Evolutionary conservation across 139 green algal species (phyloP).

Genomic region (Nannochloris sp.): DNA sequence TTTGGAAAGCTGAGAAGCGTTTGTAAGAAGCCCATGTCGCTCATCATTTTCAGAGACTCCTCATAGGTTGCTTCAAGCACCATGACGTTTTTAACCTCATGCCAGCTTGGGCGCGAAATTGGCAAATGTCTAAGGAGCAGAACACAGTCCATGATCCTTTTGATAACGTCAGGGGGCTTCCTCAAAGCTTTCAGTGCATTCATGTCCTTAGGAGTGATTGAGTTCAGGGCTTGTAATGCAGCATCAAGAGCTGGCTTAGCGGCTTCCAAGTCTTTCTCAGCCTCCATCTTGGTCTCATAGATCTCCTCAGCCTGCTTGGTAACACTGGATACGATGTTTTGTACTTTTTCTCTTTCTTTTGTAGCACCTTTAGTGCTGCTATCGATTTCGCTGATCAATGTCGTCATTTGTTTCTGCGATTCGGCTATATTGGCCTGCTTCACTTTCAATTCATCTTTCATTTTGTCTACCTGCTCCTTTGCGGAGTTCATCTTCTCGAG

Average conservation of each 20-base stretch:
- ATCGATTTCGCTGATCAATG: slow-evolving; percentile 81
- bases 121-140: slow-evolving; percentile 59
- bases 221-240: slow-evolving; percentile 78
- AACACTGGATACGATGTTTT: slow-evolving; percentile 74
- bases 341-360: slow-evolving; percentile 71
- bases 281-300: slow-evolving; percentile 65
- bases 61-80: slow-evolving; percentile 76
- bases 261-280: slow-evolving; percentile 75
- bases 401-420: slow-evolving; percentile 69
- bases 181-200: slow-evolving; percentile 81
- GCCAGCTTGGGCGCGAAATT: slow-evolving; percentile 14
- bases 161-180: slow-evolving; percentile 90
- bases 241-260: slow-evolving; percentile 88
- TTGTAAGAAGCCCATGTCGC: slow-evolving; percentile 78
- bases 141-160: slow-evolving; percentile 93
- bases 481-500: slow-evolving; percentile 89
- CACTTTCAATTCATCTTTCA: slow-evolving; percentile 79
- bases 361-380: slow-evolving; percentile 81
- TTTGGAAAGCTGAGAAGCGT: slow-evolving; percentile 89
- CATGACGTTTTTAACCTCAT: slow-evolving; percentile 72
- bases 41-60: slow-evolving; percentile 87
- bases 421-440: slow-evolving; percentile 82
- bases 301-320: slow-evolving; percentile 43
- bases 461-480: slow-evolving; percentile 77
- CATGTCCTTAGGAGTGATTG: slow-evolving; percentile 87